These are phyloP conservation scores for Ustilago lituana DNA, from an alignment of 1,284 basidiomycete genomes.

Conservation along the genomic window DNA sequence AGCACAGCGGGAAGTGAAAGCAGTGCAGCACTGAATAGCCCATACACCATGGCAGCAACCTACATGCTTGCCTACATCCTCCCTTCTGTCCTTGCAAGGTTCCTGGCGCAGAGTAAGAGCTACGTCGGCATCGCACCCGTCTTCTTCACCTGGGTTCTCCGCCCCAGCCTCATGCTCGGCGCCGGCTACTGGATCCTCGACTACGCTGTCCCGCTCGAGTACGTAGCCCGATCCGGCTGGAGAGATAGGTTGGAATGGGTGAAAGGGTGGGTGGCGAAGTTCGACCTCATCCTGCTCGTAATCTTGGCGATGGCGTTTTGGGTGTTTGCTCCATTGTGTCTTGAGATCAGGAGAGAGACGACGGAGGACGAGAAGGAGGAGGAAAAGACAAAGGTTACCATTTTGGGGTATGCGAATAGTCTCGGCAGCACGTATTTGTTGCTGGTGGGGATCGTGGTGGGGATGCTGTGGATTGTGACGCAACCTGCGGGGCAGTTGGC, in stretches of 20 bases:
- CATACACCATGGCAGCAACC: constrained; percentile 32
- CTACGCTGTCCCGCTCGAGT: constrained; percentile 33
- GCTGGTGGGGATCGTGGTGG: constrained; percentile 77
- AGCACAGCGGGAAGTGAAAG: background rate
- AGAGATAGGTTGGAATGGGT: constrained; percentile 27
- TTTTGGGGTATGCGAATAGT: constrained; percentile 88
- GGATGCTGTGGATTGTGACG: constrained; percentile 74
- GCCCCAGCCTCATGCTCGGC: constrained; percentile 55
- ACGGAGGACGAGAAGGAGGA: constrained; percentile 6
- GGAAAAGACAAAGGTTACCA: constrained; percentile 69
- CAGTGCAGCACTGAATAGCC: constrained; percentile 50
- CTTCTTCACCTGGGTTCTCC: constrained; percentile 53
- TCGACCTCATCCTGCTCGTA: constrained; percentile 33
- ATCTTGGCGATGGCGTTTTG: constrained; percentile 49
- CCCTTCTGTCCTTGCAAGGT: constrained; percentile 30
- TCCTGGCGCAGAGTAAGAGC: constrained; percentile 47
- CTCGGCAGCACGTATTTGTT: constrained; percentile 87
- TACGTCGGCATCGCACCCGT: constrained; percentile 49
- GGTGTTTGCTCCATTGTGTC: constrained; percentile 59
- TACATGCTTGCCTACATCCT: constrained; percentile 51
- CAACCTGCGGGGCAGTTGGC: constrained; percentile 85
- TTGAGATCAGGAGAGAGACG: constrained; percentile 52
- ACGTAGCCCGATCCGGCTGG: constrained; percentile 13
- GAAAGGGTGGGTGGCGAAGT: constrained; percentile 46
- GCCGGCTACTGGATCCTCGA: constrained; percentile 61